Conservation (phyloP, 2,329 filamentous ascomycete genomes). For the Arthrobotrys musiformis region DNA sequence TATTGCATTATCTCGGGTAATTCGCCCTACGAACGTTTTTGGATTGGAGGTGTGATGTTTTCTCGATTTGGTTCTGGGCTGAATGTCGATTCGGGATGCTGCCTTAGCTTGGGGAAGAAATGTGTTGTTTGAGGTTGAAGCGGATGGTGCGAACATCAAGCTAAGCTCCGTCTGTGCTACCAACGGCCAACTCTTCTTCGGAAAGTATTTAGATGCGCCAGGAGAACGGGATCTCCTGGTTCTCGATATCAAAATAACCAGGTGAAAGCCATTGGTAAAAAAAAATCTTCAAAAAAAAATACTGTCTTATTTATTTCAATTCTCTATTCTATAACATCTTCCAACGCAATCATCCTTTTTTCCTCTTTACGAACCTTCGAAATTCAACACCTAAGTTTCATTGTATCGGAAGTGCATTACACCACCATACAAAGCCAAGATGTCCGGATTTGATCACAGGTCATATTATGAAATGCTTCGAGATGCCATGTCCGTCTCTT, state of each 20-base stretch:
- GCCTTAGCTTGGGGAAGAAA: constrained; percentile 18
- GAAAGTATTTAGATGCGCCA: constrained; percentile 44
- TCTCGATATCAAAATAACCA: constrained; percentile 18
- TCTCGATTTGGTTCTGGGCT: constrained; percentile 4
- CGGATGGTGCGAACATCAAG: background rate
- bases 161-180: constrained; percentile 33
- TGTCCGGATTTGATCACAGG: constrained; percentile 54
- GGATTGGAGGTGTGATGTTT: constrained; percentile 15
- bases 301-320: constrained; percentile 2
- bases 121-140: constrained; percentile 46
- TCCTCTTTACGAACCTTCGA: background rate
- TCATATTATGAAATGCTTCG: constrained; percentile 53
- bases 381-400: no score
- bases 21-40: background rate
- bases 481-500: constrained; percentile 49
- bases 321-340: background rate
- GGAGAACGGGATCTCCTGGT: constrained; percentile 17
- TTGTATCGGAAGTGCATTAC: constrained; percentile 28
- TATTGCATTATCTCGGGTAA: constrained; percentile 19
- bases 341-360: background rate
- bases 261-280: constrained; percentile 34
- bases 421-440: constrained; percentile 13
- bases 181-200: constrained; percentile 6
- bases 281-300: background rate
- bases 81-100: background rate